These are phyloP conservation scores for Naumovozyma baii DNA, from an alignment of 805 yeast species.

Conservation along the genomic window DNA sequence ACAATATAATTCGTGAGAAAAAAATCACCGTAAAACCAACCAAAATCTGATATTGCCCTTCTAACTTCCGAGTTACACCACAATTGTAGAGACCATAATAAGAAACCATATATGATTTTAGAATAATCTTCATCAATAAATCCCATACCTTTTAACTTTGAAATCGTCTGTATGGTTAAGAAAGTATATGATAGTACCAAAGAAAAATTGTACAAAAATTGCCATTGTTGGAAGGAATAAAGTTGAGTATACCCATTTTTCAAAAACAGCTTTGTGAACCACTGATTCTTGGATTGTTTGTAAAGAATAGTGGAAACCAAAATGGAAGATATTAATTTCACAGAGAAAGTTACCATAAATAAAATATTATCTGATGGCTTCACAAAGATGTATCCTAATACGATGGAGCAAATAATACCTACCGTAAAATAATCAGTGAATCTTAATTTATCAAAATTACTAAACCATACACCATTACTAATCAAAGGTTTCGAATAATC, in stretches of 20 bases:
- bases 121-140: conserved; percentile 11
- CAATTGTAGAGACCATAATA: conserved; percentile 48
- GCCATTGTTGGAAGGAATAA: conserved; percentile 66
- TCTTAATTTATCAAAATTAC: conserved; percentile 54
- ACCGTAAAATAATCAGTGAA: conserved; percentile 51
- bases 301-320: conserved; percentile 43
- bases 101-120: conserved; percentile 44
- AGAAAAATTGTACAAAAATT: conserved; percentile 46
- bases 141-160: conserved; percentile 21
- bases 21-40: conserved; percentile 89
- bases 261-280: conserved; percentile 56
- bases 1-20: conserved; percentile 48
- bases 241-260: conserved; percentile 55
- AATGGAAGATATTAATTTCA: conserved; percentile 43
- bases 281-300: conserved; percentile 49
- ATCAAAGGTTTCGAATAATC: conserved; percentile 47
- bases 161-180: conserved; percentile 32
- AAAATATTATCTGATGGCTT: conserved; percentile 20
- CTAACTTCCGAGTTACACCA: conserved; percentile 64
- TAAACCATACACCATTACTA: conserved; percentile 35
- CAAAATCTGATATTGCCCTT: conserved; percentile 67
- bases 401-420: conserved; percentile 36
- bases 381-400: conserved; percentile 27
- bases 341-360: conserved; percentile 35
- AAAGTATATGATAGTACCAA: conserved; percentile 51